Conservation (phyloP, 345 rosid species). For the Diplotaxis tenuifolia region DNA sequence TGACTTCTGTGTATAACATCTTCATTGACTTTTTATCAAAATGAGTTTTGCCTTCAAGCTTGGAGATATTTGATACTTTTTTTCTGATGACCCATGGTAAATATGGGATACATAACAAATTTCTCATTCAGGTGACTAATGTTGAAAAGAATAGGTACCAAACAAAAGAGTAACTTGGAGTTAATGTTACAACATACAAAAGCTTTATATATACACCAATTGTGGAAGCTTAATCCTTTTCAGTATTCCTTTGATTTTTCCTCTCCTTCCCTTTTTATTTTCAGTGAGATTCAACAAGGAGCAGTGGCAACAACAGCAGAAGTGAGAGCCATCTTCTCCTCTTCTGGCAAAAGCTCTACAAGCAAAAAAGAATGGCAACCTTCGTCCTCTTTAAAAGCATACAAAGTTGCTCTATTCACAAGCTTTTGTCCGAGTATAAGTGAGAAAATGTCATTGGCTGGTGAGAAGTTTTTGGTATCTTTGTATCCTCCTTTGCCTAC, state of each 20-base stretch:
- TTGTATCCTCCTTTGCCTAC: constrained; percentile 42
- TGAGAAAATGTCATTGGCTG: constrained; percentile 17
- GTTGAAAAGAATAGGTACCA: constrained; percentile 33
- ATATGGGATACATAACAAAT: constrained; percentile 17
- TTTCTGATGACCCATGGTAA: no score
- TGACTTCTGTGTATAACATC: no score
- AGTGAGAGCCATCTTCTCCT: constrained; percentile 5
- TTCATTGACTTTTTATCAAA: no score
- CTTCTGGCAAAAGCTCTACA: constrained; percentile 16
- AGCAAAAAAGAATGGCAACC: constrained; percentile 27
- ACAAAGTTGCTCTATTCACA: neutral
- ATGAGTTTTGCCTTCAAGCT: no score
- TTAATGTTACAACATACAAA: constrained; percentile 32
- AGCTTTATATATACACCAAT: constrained; percentile 29
- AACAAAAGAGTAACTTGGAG: constrained; percentile 15
- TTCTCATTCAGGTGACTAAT: constrained; percentile 27
- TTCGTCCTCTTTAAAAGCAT: constrained; percentile 14
- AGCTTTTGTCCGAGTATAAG: neutral
- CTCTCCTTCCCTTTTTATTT: neutral
- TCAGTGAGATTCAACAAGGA: constrained; percentile 16
- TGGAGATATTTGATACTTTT: no score
- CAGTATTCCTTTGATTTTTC: constrained; percentile 1
- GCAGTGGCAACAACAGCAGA: constrained; percentile 4
- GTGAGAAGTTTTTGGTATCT: constrained; percentile 44
- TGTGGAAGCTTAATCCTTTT: neutral